phyloP scores from a whole-genome alignment of 805 yeast species.

The Hanseniaspora thailandica region DNA sequence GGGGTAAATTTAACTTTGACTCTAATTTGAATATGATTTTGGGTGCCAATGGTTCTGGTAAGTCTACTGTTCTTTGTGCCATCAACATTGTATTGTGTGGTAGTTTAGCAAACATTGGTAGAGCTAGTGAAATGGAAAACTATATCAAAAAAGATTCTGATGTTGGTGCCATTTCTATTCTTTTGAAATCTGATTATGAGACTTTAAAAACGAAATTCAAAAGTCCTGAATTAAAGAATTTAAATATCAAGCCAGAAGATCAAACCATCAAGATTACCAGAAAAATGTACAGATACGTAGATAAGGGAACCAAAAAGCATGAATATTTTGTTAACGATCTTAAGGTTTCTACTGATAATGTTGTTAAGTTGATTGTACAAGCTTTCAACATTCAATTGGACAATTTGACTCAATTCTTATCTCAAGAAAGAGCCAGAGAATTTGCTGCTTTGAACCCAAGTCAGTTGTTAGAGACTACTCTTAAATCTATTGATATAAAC shows the following conservation, averaged over 20 bases:
- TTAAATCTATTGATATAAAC: conserved; percentile 61
- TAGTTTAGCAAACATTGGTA: conserved; percentile 59
- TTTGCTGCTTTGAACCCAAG: conserved; percentile 76
- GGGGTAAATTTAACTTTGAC: conserved; percentile 44
- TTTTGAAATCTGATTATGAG: conserved; percentile 30
- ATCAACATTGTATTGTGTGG: conserved; percentile 84
- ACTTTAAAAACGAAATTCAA: not conserved
- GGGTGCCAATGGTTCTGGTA: conserved; percentile 96
- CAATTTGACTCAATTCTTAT: conserved; percentile 84
- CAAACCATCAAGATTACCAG: conserved; percentile 30
- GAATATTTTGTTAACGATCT: conserved; percentile 41
- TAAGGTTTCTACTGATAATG: conserved; percentile 31
- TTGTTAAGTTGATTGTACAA: conserved; percentile 36
- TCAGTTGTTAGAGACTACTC: conserved; percentile 61
- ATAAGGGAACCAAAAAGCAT: conserved; percentile 34
- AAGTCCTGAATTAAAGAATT: conserved; percentile 8
- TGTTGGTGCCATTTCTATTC: conserved; percentile 39
- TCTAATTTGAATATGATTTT: conserved; percentile 83
- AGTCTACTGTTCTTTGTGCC: conserved; percentile 85
- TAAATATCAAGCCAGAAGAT: conserved; percentile 19
- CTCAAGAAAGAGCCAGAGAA: conserved; percentile 89
- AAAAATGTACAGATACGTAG: conserved; percentile 25
- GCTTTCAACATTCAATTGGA: conserved; percentile 69
- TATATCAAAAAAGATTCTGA: conserved; percentile 62
- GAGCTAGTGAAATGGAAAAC: conserved; percentile 45